Conservation (phyloP, 2,329 filamentous ascomycete species). For the Stagonosporopsis tanaceti region DNA sequence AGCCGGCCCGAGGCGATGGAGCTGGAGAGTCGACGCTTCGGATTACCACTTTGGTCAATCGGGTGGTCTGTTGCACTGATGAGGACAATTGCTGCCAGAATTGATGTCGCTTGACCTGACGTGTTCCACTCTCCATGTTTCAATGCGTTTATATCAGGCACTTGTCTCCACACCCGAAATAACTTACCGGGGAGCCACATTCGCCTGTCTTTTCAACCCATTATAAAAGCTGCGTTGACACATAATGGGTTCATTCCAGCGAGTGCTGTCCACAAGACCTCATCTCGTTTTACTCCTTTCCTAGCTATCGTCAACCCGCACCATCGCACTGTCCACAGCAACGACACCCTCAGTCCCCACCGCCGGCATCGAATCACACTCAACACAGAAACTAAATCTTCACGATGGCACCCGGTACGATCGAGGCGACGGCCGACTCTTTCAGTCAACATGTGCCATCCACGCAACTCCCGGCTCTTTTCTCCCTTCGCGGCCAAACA, state of each 20-base stretch:
- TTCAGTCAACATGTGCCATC: neutral
- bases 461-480: neutral
- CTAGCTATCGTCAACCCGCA: neutral
- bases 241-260: neutral
- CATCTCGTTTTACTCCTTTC: neutral
- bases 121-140: neutral
- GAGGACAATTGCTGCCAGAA: neutral
- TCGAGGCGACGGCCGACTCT: neutral
- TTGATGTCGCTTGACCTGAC: neutral
- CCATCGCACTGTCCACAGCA: neutral
- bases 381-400: neutral
- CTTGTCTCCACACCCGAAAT: neutral
- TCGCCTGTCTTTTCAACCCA: neutral
- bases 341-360: neutral
- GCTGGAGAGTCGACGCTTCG: neutral
- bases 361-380: too few species aligned
- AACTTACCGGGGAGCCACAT: neutral
- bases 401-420: neutral
- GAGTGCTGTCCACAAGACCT: neutral
- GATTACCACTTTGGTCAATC: neutral
- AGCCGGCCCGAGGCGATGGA: neutral
- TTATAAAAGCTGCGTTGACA: neutral
- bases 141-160: neutral
- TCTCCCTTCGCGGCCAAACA: neutral
- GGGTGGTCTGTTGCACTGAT: neutral